phyloP scores from a whole-genome alignment of 208 protist species.

The Novymonas esmeraldas region DNA sequence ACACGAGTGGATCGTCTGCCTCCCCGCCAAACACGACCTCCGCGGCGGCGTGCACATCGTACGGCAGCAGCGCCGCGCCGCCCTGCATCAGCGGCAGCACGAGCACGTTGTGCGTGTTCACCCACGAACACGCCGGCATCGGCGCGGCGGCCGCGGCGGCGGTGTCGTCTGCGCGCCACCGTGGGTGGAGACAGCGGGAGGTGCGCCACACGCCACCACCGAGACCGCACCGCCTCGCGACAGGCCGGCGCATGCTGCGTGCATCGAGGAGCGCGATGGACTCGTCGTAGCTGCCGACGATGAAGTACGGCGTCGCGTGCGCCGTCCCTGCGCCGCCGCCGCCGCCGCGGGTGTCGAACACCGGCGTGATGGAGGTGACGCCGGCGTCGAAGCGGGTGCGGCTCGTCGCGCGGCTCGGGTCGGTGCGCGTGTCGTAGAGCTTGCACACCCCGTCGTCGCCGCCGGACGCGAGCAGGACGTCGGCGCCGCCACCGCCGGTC shows the following conservation, averaged over 20 bases:
- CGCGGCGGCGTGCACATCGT: conserved; percentile 39
- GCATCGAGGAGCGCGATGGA: conserved; percentile 72
- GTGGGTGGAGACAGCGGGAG: conserved; percentile 46
- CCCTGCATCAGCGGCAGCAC: conserved; percentile 87
- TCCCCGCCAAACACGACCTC: conserved; percentile 48
- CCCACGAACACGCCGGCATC: conserved; percentile 27
- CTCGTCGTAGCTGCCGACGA: conserved; percentile 87
- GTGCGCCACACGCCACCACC: conserved; percentile 87
- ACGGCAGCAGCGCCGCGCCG: conserved; percentile 71
- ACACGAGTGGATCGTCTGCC: conserved; percentile 17
- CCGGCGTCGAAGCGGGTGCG: conserved; percentile 67
- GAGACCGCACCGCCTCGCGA: conserved; percentile 43
- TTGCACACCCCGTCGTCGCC: conserved; percentile 81
- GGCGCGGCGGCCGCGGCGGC: neutral
- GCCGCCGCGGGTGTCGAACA: conserved; percentile 31
- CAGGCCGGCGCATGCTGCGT: conserved; percentile 43
- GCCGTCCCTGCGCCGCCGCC: neutral
- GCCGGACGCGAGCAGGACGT: conserved; percentile 53
- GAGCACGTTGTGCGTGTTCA: conserved; percentile 51
- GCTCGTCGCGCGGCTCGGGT: conserved; percentile 20
- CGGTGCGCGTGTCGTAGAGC: conserved; percentile 57
- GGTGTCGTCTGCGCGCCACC: neutral
- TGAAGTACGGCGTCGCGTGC: conserved; percentile 44
- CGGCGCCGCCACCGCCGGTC: neutral
- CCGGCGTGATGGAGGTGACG: conserved; percentile 77